Conservation (phyloP, 2,329 filamentous ascomycete species). For the Alternaria angustiovoidea region DNA sequence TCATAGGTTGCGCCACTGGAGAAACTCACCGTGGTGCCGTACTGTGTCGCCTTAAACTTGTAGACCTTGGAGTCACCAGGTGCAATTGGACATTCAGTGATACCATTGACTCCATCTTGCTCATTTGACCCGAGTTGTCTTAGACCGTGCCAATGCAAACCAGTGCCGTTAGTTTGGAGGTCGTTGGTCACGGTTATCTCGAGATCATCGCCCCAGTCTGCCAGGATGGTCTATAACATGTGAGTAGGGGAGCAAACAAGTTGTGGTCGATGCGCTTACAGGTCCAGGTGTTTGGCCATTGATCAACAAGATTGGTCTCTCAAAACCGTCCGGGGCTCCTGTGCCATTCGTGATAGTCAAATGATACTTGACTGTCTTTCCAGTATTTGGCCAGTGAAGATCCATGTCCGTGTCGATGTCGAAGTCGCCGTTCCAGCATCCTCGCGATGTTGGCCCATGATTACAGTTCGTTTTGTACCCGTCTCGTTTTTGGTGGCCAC, state of each 20-base stretch:
- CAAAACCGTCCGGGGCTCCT: constrained; percentile 57
- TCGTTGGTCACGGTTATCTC: constrained; percentile 50
- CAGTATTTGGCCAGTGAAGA: constrained; percentile 53
- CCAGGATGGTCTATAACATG: constrained; percentile 51
- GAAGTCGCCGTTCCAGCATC: constrained; percentile 42
- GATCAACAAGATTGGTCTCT: constrained; percentile 51
- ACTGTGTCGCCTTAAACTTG: constrained; percentile 48
- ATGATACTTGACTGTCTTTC: constrained; percentile 53
- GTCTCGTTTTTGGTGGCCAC: constrained; percentile 14
- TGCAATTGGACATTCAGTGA: constrained; percentile 73
- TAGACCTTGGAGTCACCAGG: constrained; percentile 58
- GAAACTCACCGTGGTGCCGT: constrained; percentile 41
- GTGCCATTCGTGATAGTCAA: constrained; percentile 56
- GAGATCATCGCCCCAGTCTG: constrained; percentile 53
- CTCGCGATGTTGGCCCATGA: constrained; percentile 33
- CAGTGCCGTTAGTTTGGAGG: constrained; percentile 56
- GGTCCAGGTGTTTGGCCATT: constrained; percentile 60
- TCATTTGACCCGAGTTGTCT: constrained; percentile 53
- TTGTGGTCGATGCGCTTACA: constrained; percentile 40
- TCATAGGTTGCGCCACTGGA: not conserved
- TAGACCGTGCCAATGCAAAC: constrained; percentile 63
- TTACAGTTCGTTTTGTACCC: constrained; percentile 27
- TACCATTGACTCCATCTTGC: constrained; percentile 57
- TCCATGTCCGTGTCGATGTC: constrained; percentile 57
- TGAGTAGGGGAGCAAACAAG: constrained; percentile 16